These are phyloP conservation scores for Phytomonas sp. DNA, from an alignment of 208 protist species.

Conservation along the genomic window DNA sequence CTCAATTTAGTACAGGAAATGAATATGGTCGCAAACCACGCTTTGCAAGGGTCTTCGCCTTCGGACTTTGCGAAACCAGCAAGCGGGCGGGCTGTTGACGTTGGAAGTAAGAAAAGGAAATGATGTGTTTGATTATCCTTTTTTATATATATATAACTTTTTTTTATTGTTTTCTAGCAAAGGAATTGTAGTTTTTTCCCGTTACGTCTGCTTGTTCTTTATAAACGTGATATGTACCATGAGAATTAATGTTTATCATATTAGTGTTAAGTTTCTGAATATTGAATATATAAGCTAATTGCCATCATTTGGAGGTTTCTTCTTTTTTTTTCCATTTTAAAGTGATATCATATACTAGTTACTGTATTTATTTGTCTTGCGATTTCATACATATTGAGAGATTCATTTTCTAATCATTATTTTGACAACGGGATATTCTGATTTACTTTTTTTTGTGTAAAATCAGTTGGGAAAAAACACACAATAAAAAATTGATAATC, in stretches of 20 bases:
- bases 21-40: too few relatives aligned
- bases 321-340: conserved; percentile 13
- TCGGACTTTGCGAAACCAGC: not conserved
- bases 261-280: not conserved
- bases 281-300: conserved; percentile 8
- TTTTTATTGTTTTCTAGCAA: conserved; percentile 9
- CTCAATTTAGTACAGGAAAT: too few relatives aligned
- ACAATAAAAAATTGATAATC: conserved; percentile 1
- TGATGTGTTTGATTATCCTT: conserved; percentile 5
- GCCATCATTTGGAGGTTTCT: conserved; percentile 3
- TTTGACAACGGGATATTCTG: not conserved
- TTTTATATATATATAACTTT: conserved; percentile 9
- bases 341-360: not conserved
- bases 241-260: conserved; percentile 2
- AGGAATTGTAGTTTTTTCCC: conserved; percentile 3
- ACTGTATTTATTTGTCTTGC: conserved; percentile 1
- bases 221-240: not conserved
- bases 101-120: too few relatives aligned
- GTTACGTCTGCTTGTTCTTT: not conserved
- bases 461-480: conserved; percentile 1
- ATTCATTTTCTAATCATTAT: conserved; percentile 3
- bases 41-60: too few relatives aligned
- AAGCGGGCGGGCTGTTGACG: not conserved
- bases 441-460: not conserved
- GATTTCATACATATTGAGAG: conserved; percentile 1